A percentile compares a stretch with the other conserved stretches of the same genome.
phyloP scores from a whole-genome alignment of 805 yeast genomes.

The Candida patagonica region DNA sequence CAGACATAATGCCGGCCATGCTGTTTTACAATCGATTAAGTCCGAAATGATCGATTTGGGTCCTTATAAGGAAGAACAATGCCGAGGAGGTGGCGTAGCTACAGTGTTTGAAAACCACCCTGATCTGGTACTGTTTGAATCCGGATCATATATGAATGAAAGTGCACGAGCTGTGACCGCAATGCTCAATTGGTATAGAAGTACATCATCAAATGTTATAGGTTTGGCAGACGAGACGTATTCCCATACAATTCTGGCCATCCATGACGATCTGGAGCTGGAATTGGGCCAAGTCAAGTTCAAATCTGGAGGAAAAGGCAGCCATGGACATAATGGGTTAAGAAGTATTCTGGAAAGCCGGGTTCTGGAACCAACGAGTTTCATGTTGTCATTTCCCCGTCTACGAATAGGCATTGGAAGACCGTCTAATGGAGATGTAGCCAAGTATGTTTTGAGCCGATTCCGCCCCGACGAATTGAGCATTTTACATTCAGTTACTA shows the following conservation, averaged over 20 bases:
- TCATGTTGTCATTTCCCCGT: constrained; percentile 40
- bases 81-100: constrained; percentile 5
- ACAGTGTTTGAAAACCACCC: constrained; percentile 13
- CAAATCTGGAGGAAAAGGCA: constrained; percentile 49
- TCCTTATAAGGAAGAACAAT: constrained; percentile 3
- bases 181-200: constrained; percentile 34
- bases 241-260: constrained; percentile 37
- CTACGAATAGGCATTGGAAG: constrained; percentile 73
- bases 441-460: constrained; percentile 47
- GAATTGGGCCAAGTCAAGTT: constrained; percentile 58
- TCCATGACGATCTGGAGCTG: constrained; percentile 73
- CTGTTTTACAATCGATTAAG: constrained; percentile 32
- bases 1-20: constrained; percentile 73
- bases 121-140: constrained; percentile 38
- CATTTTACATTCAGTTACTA: constrained; percentile 31
- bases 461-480: constrained; percentile 40
- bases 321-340: constrained; percentile 82
- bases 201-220: neutral
- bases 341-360: constrained; percentile 43
- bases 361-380: neutral
- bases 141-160: constrained; percentile 57
- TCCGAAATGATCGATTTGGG: constrained; percentile 8
- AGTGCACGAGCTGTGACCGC: constrained; percentile 52
- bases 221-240: constrained; percentile 15
- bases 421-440: constrained; percentile 33